These are phyloP conservation scores for Aspergillus pseudonomiae DNA, from an alignment of 2,329 filamentous ascomycete genomes.

Conservation along the genomic window DNA sequence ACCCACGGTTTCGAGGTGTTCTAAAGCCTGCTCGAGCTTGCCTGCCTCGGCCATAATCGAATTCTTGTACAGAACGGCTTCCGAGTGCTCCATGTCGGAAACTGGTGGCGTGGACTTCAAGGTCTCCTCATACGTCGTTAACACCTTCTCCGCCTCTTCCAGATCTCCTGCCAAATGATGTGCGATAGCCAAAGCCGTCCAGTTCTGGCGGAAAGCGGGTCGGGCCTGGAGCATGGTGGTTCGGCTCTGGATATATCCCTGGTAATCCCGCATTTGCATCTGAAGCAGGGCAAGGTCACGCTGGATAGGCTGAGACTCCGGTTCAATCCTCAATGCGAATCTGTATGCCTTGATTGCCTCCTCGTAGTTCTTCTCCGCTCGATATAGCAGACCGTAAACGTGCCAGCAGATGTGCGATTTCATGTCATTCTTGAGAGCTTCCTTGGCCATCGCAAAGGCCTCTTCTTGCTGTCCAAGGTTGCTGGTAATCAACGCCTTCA, in stretches of 20 bases:
- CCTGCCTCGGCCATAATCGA: constrained; percentile 88
- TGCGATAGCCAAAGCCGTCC: constrained; percentile 95
- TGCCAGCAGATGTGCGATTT: constrained; percentile 99
- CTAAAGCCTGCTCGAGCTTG: constrained; percentile 77
- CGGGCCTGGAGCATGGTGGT: constrained; percentile 83
- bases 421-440: constrained; percentile 93
- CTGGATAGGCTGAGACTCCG: constrained; percentile 92
- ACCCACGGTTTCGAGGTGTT: constrained; percentile 77
- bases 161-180: constrained; percentile 88
- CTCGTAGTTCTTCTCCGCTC: constrained; percentile 95
- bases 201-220: constrained; percentile 83
- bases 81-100: constrained; percentile 86
- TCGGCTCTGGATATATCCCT: constrained; percentile 88
- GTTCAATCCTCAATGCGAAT: constrained; percentile 88
- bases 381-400: constrained; percentile 92
- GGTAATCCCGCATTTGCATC: constrained; percentile 94
- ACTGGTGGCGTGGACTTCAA: constrained; percentile 78
- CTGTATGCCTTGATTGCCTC: constrained; percentile 99
- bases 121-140: constrained; percentile 91
- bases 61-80: constrained; percentile 95
- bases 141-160: constrained; percentile 81
- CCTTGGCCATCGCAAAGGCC: constrained; percentile 89
- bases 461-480: constrained; percentile 89
- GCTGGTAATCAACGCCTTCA: constrained; percentile 98
- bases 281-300: constrained; percentile 91